Base-by-base conservation (phyloP, 129 eudicot species). In the Centella asiatica region DNA sequence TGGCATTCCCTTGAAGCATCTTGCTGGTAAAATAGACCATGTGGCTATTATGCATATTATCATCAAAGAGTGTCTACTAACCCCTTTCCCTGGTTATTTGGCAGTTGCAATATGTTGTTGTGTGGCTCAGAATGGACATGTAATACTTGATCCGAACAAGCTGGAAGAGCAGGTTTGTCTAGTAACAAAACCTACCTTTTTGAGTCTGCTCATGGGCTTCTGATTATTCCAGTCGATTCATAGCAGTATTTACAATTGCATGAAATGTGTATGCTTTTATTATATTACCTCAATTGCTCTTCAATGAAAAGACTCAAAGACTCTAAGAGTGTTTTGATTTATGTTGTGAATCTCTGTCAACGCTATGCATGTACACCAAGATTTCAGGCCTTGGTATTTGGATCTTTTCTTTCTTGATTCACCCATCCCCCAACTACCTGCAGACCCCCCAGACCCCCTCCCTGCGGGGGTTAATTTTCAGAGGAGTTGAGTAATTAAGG, bases 71-170 rank as follows among this genome's bases (percentile, higher is more conserved):
- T 9, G 45, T 64, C 47, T 33, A 62, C 22, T 67, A 31, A 24
- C 65, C 8, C 36, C 11, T 36, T 36, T 27, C 25, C 64, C 33
- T 72, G 24, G 54, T 66, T 65, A 31, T 82, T 13, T 14, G 34
- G 70, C 70, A 90, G 93, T 86, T 78, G 79, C 97, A 67, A 78
- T 81, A 66, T 78, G 86, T 61, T 90, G 97, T 65, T 78, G 84
- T 76, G 50, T 90, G 62, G 54, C 93, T n/a, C 85, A 83, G 42
- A 75, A 59, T 67, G 97, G 95, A 51, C 61, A 66, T 37, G 64
- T 86, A 60, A 47, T 83, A 56, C 72, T 86, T 59, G 95, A 90
- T 72, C 89, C 97, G 0, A 80, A 57, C 78, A 86, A 90, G 79
- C 68, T 74, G 27, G 97, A 89, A 80, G 97, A 89, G 75, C 82